These are phyloP conservation scores for Candolleomyces eurysporus DNA, from an alignment of 768 basidiomycete genomes.

Conservation along the genomic window DNA sequence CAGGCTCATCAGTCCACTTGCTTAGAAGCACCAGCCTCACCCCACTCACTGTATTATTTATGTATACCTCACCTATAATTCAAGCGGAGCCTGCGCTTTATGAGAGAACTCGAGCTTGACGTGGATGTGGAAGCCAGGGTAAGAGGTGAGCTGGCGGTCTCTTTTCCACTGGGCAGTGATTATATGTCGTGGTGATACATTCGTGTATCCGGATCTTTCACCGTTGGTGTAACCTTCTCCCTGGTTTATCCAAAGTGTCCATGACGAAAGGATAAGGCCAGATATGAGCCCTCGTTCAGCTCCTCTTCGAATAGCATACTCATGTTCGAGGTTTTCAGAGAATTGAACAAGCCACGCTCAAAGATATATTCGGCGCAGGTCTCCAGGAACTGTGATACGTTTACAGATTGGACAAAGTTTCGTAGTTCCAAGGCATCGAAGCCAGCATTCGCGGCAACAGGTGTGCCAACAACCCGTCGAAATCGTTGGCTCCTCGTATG, in stretches of 20 bases:
- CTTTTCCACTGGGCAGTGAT: slow-evolving; percentile 40
- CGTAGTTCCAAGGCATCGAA: slow-evolving; percentile 79
- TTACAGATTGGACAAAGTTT: slow-evolving; percentile 87
- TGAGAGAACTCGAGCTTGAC: neutral
- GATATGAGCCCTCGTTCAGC: slow-evolving; percentile 63
- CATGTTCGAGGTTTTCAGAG: neutral
- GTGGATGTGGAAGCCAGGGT: neutral
- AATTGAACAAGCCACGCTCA: neutral
- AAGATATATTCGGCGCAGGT: slow-evolving; percentile 68
- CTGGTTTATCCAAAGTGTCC: slow-evolving; percentile 48
- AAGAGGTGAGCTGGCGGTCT: neutral
- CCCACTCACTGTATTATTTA: slow-evolving; percentile 6
- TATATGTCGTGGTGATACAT: slow-evolving; percentile 66
- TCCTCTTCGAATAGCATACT: neutral
- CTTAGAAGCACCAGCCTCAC: slow-evolving; percentile 40
- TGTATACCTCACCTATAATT: slow-evolving; percentile 8
- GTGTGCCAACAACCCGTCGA: slow-evolving; percentile 90
- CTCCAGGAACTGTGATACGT: slow-evolving; percentile 75
- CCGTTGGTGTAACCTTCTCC: slow-evolving; percentile 45
- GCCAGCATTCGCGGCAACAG: slow-evolving; percentile 80
- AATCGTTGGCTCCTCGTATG: slow-evolving; percentile 73
- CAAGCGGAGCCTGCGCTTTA: neutral
- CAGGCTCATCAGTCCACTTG: slow-evolving; percentile 92
- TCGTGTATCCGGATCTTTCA: slow-evolving; percentile 30
- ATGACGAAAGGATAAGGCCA: slow-evolving; percentile 82